These are phyloP conservation scores for Fragaria vesca DNA, from an alignment of 306 rosid species.

Conservation along the genomic window DNA sequence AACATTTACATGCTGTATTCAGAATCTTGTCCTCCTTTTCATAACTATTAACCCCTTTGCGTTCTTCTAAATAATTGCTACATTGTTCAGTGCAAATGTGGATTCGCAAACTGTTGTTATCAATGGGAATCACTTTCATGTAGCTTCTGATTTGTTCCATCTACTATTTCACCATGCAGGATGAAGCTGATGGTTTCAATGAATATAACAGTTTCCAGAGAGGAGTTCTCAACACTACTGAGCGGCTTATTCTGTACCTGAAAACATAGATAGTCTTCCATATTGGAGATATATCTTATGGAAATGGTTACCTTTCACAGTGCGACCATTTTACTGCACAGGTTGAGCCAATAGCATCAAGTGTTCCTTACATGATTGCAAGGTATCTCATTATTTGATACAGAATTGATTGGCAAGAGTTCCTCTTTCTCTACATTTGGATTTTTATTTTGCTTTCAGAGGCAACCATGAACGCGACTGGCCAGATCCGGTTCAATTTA, in stretches of 20 bases:
- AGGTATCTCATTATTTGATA: conserved; percentile 38
- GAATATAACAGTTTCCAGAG: conserved; percentile 70
- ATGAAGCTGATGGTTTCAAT: conserved; percentile 92
- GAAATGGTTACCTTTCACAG: conserved; percentile 84
- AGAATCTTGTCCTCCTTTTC: neutral
- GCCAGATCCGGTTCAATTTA: conserved; percentile 83
- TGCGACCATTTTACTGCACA: conserved; percentile 96
- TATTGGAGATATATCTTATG: conserved; percentile 81
- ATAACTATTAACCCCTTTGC: neutral
- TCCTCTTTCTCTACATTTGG: conserved; percentile 19
- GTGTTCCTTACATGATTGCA: conserved; percentile 80
- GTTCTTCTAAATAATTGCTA: neutral
- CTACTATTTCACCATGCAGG: too few relatives aligned
- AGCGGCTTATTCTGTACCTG: conserved; percentile 62
- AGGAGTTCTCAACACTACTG: conserved; percentile 81
- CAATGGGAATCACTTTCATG: neutral
- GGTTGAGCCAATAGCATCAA: conserved; percentile 84
- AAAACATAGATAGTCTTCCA: conserved; percentile 78
- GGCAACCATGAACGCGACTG: conserved; percentile 98
- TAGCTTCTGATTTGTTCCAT: neutral
- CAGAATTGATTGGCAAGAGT: neutral
- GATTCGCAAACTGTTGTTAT: too few relatives aligned
- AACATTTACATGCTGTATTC: neutral
- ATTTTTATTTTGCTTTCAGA: conserved; percentile 37
- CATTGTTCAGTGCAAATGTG: neutral